Conservation (phyloP, 148 eudicot species). For the Diospyros kaki region DNA sequence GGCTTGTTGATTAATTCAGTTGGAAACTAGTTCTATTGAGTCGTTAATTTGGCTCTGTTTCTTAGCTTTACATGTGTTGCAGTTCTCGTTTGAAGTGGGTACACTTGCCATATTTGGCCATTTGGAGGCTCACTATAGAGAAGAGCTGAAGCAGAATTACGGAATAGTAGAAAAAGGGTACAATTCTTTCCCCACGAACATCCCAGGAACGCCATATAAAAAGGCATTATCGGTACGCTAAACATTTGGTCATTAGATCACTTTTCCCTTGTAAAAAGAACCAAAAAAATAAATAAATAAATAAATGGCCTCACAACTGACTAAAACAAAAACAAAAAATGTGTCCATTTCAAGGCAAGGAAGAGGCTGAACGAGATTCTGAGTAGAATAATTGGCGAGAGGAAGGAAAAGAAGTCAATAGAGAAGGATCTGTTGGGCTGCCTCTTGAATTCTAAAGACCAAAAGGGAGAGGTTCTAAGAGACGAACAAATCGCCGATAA, state of each 20-base stretch:
- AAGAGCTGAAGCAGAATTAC: slow-evolving; percentile 45
- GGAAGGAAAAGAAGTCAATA: slow-evolving; percentile 25
- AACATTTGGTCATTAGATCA: not conserved
- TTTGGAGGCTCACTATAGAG: slow-evolving; percentile 35
- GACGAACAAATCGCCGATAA: slow-evolving; percentile 56
- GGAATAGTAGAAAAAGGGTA: slow-evolving; percentile 40
- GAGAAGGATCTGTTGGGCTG: slow-evolving; percentile 34
- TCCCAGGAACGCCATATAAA: slow-evolving; percentile 45
- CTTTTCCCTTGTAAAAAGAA: not conserved
- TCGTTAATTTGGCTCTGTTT: not conserved
- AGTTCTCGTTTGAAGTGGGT: slow-evolving; percentile 53
- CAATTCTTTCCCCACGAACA: slow-evolving; percentile 41
- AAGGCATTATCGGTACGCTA: slow-evolving; percentile 43
- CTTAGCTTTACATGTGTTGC: slow-evolving; percentile 15
- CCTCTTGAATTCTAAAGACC: slow-evolving; percentile 31
- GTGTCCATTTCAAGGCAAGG: slow-evolving; percentile 27
- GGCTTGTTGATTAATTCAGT: not conserved
- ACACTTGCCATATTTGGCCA: slow-evolving; percentile 47
- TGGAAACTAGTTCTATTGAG: too few species aligned
- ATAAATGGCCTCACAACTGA: too few species aligned
- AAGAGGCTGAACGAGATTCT: slow-evolving; percentile 27
- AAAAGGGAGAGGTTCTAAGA: slow-evolving; percentile 27
- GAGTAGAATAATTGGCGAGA: slow-evolving; percentile 26
- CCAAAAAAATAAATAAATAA: not conserved
- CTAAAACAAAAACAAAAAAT: too few species aligned